Evolutionary conservation across 2,329 filamentous ascomycete species (phyloP).

Genomic region (Lasiodiplodia sp.): DNA sequence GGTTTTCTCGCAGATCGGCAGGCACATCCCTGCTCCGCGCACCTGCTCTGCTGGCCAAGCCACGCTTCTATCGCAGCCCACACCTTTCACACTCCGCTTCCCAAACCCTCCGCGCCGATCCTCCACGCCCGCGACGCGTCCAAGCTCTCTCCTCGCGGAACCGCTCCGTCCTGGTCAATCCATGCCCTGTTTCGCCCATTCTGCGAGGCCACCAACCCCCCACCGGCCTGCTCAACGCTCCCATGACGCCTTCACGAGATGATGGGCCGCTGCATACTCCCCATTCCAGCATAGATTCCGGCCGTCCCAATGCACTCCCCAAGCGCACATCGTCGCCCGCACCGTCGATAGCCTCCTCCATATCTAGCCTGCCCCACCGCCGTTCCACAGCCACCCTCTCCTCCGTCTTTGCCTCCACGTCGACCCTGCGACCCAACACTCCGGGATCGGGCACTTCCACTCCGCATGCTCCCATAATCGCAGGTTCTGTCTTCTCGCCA

Average conservation of each 20-base stretch:
- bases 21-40: slow-evolving; percentile 28
- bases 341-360: slow-evolving; percentile 56
- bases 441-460: slow-evolving; percentile 54
- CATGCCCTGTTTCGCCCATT: slow-evolving; percentile 29
- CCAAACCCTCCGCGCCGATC: slow-evolving; percentile 15
- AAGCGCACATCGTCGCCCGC: slow-evolving; percentile 65
- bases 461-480: slow-evolving; percentile 45
- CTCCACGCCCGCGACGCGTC: slow-evolving; percentile 23
- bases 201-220: slow-evolving; percentile 23
- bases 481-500: slow-evolving; percentile 55
- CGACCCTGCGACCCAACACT: slow-evolving; percentile 50
- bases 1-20: slow-evolving; percentile 23
- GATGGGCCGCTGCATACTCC: slow-evolving; percentile 45
- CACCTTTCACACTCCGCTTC: slow-evolving; percentile 6
- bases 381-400: slow-evolving; percentile 60
- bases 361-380: slow-evolving; percentile 63
- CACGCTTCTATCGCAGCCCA: slow-evolving; percentile 27
- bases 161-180: slow-evolving; percentile 23
- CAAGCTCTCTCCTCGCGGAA: slow-evolving; percentile 11
- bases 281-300: slow-evolving; percentile 64
- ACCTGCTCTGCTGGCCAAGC: slow-evolving; percentile 27
- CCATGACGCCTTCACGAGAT: slow-evolving; percentile 51
- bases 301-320: slow-evolving; percentile 62
- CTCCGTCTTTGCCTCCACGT: slow-evolving; percentile 60
- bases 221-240: slow-evolving; percentile 35